A percentile compares a stretch with the other conserved stretches of the same genome.
phyloP scores from a whole-genome alignment of 176 grass and related monocot species.

The Carex parvula region DNA sequence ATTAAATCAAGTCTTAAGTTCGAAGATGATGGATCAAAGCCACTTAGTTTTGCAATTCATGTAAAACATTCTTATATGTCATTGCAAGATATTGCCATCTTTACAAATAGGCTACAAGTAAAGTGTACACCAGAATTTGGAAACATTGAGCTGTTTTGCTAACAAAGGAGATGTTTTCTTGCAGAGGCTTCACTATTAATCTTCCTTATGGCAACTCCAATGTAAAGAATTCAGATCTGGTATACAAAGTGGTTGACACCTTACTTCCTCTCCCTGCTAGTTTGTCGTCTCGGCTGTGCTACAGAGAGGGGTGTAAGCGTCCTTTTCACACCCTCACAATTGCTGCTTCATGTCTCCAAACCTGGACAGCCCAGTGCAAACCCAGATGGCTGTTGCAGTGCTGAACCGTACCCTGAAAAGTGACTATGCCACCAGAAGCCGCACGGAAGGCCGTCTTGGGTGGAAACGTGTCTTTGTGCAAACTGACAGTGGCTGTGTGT shows the following conservation, averaged over 20 bases:
- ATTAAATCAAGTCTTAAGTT: background rate
- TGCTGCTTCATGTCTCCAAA: constrained; percentile 61
- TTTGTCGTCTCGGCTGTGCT: constrained; percentile 28
- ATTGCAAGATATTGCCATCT: constrained; percentile 8
- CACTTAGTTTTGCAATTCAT: background rate
- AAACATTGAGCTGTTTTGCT: background rate
- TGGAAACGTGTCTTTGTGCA: constrained; percentile 97
- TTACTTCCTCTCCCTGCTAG: constrained; percentile 11
- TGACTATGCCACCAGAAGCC: constrained; percentile 54
- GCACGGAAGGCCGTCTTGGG: constrained; percentile 47
- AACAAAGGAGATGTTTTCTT: constrained; percentile 10
- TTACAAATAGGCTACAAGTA: background rate
- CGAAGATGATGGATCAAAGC: background rate
- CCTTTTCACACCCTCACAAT: constrained; percentile 22
- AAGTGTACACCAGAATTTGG: background rate
- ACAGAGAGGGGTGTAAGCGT: constrained; percentile 32
- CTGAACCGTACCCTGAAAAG: constrained; percentile 51
- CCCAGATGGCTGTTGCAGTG: constrained; percentile 85
- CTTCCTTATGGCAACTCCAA: background rate
- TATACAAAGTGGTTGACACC: constrained; percentile 8
- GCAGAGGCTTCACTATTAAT: constrained; percentile 2
- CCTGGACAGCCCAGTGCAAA: constrained; percentile 85
- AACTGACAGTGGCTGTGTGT: constrained; percentile 81
- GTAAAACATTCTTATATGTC: background rate
- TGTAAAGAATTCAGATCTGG: constrained; percentile 4